Percentiles rank a stretch among this genome's conserved stretches.
phyloP scores from a whole-genome alignment of 2,329 filamentous ascomycete genomes.

The Trematosphaeria pertusa region DNA sequence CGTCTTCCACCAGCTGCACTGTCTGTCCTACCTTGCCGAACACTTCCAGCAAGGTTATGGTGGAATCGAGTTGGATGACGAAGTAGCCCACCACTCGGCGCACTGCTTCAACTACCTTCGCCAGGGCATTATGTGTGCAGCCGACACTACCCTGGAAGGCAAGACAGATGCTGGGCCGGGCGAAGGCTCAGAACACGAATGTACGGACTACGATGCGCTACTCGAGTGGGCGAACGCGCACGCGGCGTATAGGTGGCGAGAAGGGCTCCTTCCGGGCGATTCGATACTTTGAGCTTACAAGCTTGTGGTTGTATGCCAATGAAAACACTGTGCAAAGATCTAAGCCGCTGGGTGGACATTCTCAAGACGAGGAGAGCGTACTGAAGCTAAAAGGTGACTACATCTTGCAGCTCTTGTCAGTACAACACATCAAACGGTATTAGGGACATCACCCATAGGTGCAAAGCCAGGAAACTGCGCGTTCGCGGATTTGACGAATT shows the following conservation, averaged over 20 bases:
- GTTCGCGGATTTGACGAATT: no score
- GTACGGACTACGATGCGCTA: constrained; percentile 31
- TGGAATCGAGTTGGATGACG: constrained; percentile 17
- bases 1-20: constrained; percentile 36
- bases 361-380: no score
- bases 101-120: constrained; percentile 38
- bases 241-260: constrained; percentile 22
- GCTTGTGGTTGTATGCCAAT: no score
- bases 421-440: no score
- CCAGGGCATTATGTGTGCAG: constrained; percentile 33
- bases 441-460: no score
- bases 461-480: no score
- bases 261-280: constrained; percentile 24
- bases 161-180: constrained; percentile 22
- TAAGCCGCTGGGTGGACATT: no score
- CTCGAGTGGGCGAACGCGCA: constrained; percentile 32
- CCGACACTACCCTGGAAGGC: constrained; percentile 34
- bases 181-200: constrained; percentile 31
- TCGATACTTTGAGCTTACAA: constrained; percentile 18
- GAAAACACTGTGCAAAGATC: no score
- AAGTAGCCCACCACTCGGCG: constrained; percentile 29
- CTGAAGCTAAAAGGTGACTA: no score
- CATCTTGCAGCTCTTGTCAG: no score
- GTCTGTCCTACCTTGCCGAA: constrained; percentile 29
- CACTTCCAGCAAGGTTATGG: constrained; percentile 32